A percentile compares a stretch with the other conserved stretches of the same genome.
Conservation (phyloP, 2,329 filamentous ascomycete genomes). For the Talaromyces marneffei region DNA sequence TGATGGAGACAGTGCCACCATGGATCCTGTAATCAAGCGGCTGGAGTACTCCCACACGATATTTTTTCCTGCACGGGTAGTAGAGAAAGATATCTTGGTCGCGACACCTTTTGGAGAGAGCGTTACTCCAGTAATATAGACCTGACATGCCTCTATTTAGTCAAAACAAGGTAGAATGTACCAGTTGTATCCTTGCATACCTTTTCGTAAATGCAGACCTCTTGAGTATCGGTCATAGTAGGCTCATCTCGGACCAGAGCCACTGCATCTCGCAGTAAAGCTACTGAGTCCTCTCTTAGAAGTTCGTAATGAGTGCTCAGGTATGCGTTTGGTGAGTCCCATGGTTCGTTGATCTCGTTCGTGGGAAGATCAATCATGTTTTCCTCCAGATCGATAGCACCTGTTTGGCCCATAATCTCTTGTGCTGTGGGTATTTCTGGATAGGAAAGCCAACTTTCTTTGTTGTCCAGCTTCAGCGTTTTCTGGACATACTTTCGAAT, state of each 20-base stretch:
- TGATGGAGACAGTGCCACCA: constrained; percentile 51
- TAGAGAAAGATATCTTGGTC: constrained; percentile 65
- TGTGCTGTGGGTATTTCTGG: constrained; percentile 37
- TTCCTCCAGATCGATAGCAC: constrained; percentile 17
- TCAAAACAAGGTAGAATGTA: neutral
- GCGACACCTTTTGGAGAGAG: constrained; percentile 60
- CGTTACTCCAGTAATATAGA: constrained; percentile 60
- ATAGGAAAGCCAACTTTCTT: constrained; percentile 30
- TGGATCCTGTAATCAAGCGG: constrained; percentile 49
- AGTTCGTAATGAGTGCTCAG: constrained; percentile 69
- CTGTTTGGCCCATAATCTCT: constrained; percentile 31
- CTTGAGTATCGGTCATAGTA: constrained; percentile 51
- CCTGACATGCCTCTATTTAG: constrained; percentile 41
- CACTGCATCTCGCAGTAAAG: constrained; percentile 64
- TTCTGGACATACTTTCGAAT: constrained; percentile 27
- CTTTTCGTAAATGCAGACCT: constrained; percentile 63
- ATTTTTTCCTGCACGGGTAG: constrained; percentile 56
- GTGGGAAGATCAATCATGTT: constrained; percentile 37
- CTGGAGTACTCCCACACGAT: constrained; percentile 64
- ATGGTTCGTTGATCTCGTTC: constrained; percentile 55
- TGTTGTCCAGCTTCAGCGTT: constrained; percentile 10
- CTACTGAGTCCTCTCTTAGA: constrained; percentile 66
- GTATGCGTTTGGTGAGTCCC: constrained; percentile 59
- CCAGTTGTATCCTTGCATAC: constrained; percentile 35
- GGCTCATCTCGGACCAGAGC: constrained; percentile 50